These are phyloP conservation scores for Berberis thunbergii DNA, from an alignment of 164 flowering plant species.

Conservation along the genomic window DNA sequence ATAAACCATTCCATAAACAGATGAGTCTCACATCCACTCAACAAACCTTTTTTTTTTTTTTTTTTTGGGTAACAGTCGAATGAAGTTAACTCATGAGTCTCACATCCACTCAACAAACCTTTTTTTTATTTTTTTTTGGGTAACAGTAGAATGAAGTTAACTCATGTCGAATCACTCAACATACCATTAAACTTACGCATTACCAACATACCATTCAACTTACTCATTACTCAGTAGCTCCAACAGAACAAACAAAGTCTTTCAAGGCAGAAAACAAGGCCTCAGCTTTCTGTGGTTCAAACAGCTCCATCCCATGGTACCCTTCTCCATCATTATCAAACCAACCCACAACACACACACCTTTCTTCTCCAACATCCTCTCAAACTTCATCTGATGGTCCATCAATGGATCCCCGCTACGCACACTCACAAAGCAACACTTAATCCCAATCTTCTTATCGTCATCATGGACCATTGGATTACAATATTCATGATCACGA, in stretches of 20 bases:
- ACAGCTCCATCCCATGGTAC: conserved; percentile 2
- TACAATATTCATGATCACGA: conserved; percentile 49
- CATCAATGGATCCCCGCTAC: conserved; percentile 36
- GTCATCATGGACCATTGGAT: conserved; percentile 19
- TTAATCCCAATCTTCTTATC: conserved; percentile 1
- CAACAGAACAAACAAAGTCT: conserved; percentile 1
- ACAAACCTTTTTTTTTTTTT: not conserved
- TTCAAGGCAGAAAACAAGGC: not conserved
- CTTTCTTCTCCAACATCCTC: conserved; percentile 23
- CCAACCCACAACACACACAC: conserved; percentile 1
- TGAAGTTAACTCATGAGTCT: not conserved
- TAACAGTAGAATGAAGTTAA: not conserved
- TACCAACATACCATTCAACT: not conserved
- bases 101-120: not conserved
- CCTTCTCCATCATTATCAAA: conserved; percentile 3
- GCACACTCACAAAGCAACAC: conserved; percentile 28
- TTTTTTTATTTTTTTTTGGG: not conserved
- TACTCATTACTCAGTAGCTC: not conserved
- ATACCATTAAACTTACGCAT: not conserved
- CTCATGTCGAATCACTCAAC: not conserved
- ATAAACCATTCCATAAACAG: not conserved
- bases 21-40: not conserved
- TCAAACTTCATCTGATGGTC: conserved; percentile 36
- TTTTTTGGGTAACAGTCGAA: not conserved
- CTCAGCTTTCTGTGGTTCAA: not conserved